phyloP scores from a whole-genome alignment of 2,329 filamentous ascomycete species.

The Aspergillus calidoustus region DNA sequence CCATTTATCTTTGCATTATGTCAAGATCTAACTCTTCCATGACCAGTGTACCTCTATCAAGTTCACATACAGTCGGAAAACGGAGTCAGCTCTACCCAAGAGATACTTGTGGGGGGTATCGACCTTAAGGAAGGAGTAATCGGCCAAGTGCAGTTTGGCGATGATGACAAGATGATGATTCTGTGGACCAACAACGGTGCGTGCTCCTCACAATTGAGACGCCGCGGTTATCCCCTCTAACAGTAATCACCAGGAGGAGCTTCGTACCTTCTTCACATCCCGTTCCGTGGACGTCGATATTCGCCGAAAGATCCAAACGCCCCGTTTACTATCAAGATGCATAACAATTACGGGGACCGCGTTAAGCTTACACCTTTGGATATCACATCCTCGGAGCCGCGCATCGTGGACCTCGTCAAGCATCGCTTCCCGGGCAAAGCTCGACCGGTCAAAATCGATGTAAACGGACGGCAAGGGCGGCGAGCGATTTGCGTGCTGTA shows the following conservation, averaged over 20 bases:
- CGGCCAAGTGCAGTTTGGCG: slow-evolving; percentile 70
- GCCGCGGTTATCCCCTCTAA: not conserved
- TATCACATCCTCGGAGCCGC: slow-evolving; percentile 22
- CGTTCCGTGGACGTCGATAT: slow-evolving; percentile 30
- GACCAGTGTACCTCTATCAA: slow-evolving; percentile 62
- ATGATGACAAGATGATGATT: slow-evolving; percentile 64
- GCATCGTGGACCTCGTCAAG: slow-evolving; percentile 36
- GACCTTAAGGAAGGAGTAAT: slow-evolving; percentile 40
- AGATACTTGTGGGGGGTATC: slow-evolving; percentile 36
- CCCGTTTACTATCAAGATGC: slow-evolving; percentile 28
- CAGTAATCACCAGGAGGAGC: slow-evolving; percentile 25
- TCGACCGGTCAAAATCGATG: slow-evolving; percentile 54
- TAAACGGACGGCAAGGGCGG: slow-evolving; percentile 60
- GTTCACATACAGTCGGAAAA: slow-evolving; percentile 59
- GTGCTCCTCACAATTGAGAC: not conserved
- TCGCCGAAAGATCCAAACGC: slow-evolving; percentile 9
- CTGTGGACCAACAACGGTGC: slow-evolving; percentile 53
- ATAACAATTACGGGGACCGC: slow-evolving; percentile 24
- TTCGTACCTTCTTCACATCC: slow-evolving; percentile 41
- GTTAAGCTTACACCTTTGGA: slow-evolving; percentile 24
- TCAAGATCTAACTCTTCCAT: not conserved
- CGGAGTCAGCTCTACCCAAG: slow-evolving; percentile 59
- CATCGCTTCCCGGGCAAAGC: slow-evolving; percentile 56
- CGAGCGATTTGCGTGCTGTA: slow-evolving; percentile 61
- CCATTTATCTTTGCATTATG: not conserved